Evolutionary conservation across 371 early-diverging fungal species (phyloP), one percentile per base, ranked within the genome.

Genomic region (Apophysomyces trapeziformis): DNA sequence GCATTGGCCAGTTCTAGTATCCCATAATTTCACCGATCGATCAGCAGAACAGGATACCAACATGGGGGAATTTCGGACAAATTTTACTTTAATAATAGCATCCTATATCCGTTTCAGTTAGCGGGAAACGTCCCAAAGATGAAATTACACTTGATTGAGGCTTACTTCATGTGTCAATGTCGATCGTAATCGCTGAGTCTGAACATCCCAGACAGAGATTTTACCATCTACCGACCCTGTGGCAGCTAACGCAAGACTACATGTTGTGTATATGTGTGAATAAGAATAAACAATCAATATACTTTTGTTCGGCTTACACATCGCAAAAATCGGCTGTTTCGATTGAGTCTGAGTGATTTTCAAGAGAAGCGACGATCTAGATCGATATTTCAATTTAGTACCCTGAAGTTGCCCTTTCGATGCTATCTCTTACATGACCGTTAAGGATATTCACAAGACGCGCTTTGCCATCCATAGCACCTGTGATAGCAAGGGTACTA

Each of bases 221-320:
- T 85, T 89, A 57, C 93, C 94, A 76, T 98, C 98, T 5, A 94
- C 89, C 3, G 95, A 93, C 4, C 93, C 96, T 26, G 94, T 92
- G 0, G 95, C 92, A 32, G 87, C 92, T 60, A 91, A 74, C n/a
- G 90, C 86, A 62, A 91, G 72, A 3, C 87, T 65, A 61, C 0
- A 32, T n/a, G 38, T 16, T 16, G 2, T 5, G 26, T 47, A 12
- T 11, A 13, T 38, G 21, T 12, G 13, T 16, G 2, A 2, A 44
- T 47, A 12, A 41, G 41, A 46, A 41, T 12, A 18, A 64, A 44
- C 32, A 13, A 36, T 12, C 0, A 8, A 8, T 46, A 7, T 21
- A 47, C 11, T n/a, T 13, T 45, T 47, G 11, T 67, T 36, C 35
- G 18, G 63, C 81, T 65, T 80, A 85, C 87, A 74, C 70, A 65